Conservation (phyloP, 192 early-diverging fungal genomes). For the Mortierella claussenii region DNA sequence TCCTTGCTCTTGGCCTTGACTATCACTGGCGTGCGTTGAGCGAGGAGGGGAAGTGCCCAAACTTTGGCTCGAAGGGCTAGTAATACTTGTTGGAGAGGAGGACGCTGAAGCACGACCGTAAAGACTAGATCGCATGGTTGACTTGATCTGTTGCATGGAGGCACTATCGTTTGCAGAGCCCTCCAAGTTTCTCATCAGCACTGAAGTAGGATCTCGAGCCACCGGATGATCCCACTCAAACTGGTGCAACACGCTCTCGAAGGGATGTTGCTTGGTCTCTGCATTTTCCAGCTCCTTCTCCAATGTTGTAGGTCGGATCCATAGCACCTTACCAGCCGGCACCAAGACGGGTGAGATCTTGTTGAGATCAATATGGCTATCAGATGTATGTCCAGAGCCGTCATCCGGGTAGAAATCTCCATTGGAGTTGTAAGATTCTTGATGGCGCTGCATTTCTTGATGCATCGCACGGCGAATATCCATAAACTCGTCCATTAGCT, state of each 20-base stretch:
- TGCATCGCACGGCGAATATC: conserved; percentile 48
- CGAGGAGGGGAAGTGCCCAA: neutral
- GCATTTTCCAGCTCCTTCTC: conserved; percentile 50
- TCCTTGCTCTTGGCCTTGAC: neutral
- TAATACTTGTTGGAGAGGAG: neutral
- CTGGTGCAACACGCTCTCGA: conserved; percentile 34
- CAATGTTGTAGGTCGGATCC: conserved; percentile 51
- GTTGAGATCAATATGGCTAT: conserved; percentile 1
- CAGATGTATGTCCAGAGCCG: neutral
- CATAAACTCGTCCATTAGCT: conserved; percentile 50
- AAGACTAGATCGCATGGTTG: conserved; percentile 28
- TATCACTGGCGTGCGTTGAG: neutral
- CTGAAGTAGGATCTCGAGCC: conserved; percentile 5
- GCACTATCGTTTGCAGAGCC: conserved; percentile 24
- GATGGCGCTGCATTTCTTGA: conserved; percentile 26
- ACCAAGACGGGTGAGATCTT: conserved; percentile 46
- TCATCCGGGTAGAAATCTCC: conserved; percentile 17
- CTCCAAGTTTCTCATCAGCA: conserved; percentile 18
- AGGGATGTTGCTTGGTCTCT: conserved; percentile 33
- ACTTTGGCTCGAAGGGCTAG: neutral
- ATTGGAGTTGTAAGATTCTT: conserved; percentile 9
- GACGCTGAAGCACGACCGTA: neutral
- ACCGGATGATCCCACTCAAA: conserved; percentile 51
- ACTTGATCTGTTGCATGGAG: conserved; percentile 34
- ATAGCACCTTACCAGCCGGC: conserved; percentile 58